Conservation (phyloP, 768 basidiomycete species). For the button mushroom (Agaricus bisporus) region DNA sequence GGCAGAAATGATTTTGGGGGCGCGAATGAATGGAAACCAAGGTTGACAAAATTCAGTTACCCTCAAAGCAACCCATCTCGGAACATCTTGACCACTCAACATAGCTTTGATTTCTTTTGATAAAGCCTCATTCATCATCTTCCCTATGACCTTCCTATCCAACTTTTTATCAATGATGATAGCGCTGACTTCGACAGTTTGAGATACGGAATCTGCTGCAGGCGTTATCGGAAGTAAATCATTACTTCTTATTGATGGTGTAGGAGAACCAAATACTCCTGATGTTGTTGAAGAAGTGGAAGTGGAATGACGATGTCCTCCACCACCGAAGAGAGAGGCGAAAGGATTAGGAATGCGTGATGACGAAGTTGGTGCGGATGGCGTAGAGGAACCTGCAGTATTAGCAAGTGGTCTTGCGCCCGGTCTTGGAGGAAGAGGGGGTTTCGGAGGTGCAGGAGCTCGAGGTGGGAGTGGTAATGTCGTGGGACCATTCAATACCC, state of each 20-base stretch:
- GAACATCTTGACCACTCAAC: constrained; percentile 21
- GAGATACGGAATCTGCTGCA: constrained; percentile 20
- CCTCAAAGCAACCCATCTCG: constrained; percentile 54
- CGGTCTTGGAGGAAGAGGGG: constrained; percentile 35
- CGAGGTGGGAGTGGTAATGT: constrained; percentile 46
- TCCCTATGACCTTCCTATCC: constrained; percentile 45
- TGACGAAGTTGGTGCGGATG: constrained; percentile 7
- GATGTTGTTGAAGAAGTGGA: constrained; percentile 10
- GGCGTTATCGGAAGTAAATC: constrained; percentile 23
- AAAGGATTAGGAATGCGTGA: constrained; percentile 69
- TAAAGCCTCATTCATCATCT: constrained; percentile 45
- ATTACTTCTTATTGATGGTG: constrained; percentile 25
- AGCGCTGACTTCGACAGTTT: constrained; percentile 42
- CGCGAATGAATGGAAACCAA: constrained; percentile 50
- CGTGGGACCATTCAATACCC: constrained; percentile 36
- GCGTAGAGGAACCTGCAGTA: neutral
- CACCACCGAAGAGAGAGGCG: constrained; percentile 63
- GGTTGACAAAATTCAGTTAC: constrained; percentile 48
- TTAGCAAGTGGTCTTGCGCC: constrained; percentile 18
- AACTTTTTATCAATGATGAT: constrained; percentile 52
- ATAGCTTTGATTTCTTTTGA: constrained; percentile 49
- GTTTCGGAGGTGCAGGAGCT: constrained; percentile 23
- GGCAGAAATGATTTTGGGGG: neutral
- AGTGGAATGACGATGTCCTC: constrained; percentile 5
- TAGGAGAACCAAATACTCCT: constrained; percentile 17